These are phyloP conservation scores for Mycena leptocephala DNA, from an alignment of 768 basidiomycete species.

Conservation along the genomic window DNA sequence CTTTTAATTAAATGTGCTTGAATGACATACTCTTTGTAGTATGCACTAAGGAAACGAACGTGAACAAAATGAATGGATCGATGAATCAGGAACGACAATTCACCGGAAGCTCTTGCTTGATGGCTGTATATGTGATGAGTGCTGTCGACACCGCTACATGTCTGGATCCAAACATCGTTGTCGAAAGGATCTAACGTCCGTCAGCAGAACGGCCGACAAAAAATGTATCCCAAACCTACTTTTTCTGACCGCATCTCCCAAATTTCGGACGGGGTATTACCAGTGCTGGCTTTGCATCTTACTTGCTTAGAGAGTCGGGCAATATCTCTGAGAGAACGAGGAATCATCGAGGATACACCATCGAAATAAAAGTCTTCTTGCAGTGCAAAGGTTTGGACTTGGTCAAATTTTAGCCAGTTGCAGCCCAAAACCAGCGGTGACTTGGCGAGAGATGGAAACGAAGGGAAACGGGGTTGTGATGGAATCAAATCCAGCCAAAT, in stretches of 20 bases:
- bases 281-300: constrained; percentile 50
- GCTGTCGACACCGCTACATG: constrained; percentile 19
- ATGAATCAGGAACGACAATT: background rate
- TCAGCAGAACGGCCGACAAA: background rate
- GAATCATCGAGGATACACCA: constrained; percentile 46
- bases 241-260: constrained; percentile 33
- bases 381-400: constrained; percentile 42
- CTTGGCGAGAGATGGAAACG: too few species aligned
- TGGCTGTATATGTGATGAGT: background rate
- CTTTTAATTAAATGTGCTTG: too few species aligned
- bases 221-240: background rate
- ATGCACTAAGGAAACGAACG: background rate
- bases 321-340: constrained; percentile 39
- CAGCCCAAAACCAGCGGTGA: too few species aligned
- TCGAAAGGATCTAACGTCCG: constrained; percentile 27
- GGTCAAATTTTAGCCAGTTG: background rate
- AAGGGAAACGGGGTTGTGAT: too few species aligned
- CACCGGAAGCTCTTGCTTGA: constrained; percentile 8
- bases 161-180: constrained; percentile 33
- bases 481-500: too few species aligned
- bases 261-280: constrained; percentile 1
- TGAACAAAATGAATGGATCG: background rate
- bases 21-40: constrained; percentile 25
- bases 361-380: constrained; percentile 37
- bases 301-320: constrained; percentile 46